A percentile compares a stretch with the other conserved stretches of the same genome.
Evolutionary conservation across 202 grass and related monocot genomes (phyloP).

Genomic region (Cymbopogon flexuosus): DNA sequence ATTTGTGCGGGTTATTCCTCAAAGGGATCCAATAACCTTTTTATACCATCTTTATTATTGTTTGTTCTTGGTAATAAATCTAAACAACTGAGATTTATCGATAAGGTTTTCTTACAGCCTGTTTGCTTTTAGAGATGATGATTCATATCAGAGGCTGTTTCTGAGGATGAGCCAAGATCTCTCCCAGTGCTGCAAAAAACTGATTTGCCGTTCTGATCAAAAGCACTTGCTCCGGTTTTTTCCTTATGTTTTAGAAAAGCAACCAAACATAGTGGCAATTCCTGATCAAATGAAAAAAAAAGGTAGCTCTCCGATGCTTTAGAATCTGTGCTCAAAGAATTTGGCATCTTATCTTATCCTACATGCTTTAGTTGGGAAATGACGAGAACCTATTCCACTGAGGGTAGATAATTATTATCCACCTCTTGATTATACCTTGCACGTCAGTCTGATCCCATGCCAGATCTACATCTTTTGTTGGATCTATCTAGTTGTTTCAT

Average conservation of each 20-base stretch:
- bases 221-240: not conserved
- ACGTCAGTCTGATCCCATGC: conserved; percentile 32
- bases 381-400: conserved; percentile 20
- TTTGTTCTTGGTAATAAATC: not conserved
- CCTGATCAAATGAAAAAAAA: conserved; percentile 11
- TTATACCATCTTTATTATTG: not conserved
- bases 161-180: conserved; percentile 24
- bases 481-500: not conserved
- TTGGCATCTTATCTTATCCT: not conserved
- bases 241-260: not conserved
- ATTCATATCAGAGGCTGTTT: conserved; percentile 45
- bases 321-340: conserved; percentile 7
- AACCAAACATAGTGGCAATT: not conserved
- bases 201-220: conserved; percentile 39
- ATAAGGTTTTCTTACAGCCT: not conserved
- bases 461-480: not conserved
- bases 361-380: conserved; percentile 8
- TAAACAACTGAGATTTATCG: not conserved
- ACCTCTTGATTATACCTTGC: conserved; percentile 37
- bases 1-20: not conserved
- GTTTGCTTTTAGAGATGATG: conserved; percentile 26
- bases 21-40: too few relatives aligned
- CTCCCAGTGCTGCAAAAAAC: conserved; percentile 16
- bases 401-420: conserved; percentile 10
- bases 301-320: not conserved